Evolutionary conservation across 2,329 filamentous ascomycete genomes (phyloP).

Genomic region (Pleomassaria siparia): DNA sequence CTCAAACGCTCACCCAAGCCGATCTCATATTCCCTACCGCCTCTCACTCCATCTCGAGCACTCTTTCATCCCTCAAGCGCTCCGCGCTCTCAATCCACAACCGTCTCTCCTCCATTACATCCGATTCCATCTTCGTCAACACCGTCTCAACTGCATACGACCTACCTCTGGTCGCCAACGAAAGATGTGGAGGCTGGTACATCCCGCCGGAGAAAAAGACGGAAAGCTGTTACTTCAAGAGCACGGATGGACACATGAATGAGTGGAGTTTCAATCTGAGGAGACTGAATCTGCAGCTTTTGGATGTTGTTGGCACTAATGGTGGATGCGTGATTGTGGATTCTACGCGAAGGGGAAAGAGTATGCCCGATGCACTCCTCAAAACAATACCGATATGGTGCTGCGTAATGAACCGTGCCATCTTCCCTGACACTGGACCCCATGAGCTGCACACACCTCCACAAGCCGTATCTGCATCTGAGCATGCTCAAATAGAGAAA

Average conservation of each 20-base stretch:
- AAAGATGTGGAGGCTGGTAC: conserved; percentile 96
- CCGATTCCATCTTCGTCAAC: conserved; percentile 74
- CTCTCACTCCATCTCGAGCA: conserved; percentile 67
- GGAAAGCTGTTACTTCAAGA: conserved; percentile 92
- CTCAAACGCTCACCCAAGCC: conserved; percentile 28
- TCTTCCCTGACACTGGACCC: conserved; percentile 64
- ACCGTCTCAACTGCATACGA: conserved; percentile 57
- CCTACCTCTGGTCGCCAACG: conserved; percentile 83
- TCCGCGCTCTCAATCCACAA: conserved; percentile 78
- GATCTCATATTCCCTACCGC: conserved; percentile 58
- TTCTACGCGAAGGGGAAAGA: conserved; percentile 87
- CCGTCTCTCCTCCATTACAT: conserved; percentile 74
- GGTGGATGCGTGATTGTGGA: conserved; percentile 87
- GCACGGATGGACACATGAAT: conserved; percentile 88
- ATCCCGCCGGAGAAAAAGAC: conserved; percentile 65
- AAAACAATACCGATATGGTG: conserved; percentile 97
- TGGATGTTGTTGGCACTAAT: conserved; percentile 65
- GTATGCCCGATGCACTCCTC: conserved; percentile 92
- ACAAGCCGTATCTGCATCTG: conserved; percentile 70
- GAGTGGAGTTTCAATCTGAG: conserved; percentile 89
- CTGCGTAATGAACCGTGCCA: conserved; percentile 74
- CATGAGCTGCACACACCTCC: conserved; percentile 70
- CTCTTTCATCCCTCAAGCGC: conserved; percentile 71
- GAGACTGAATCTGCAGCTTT: conserved; percentile 79
- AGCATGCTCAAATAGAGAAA: conserved; percentile 75